phyloP scores from a whole-genome alignment of 78 protist species.

The Polysphondylium violaceum region DNA sequence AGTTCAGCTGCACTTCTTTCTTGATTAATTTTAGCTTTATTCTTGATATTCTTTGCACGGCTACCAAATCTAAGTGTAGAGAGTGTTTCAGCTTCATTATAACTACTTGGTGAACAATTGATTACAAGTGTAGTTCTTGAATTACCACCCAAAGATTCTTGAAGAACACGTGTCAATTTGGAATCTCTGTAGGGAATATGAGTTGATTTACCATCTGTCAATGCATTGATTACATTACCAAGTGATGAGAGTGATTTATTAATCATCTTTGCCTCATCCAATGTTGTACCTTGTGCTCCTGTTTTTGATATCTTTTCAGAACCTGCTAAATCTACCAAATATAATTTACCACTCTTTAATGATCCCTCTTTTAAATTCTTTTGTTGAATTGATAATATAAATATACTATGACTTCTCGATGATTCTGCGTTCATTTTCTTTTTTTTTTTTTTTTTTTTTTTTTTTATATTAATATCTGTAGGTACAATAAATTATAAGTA shows the following conservation, averaged over 20 bases:
- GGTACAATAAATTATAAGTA: neutral
- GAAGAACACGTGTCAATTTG: constrained; percentile 94
- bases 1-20: constrained; percentile 82
- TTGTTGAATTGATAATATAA: constrained; percentile 78
- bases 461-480: neutral
- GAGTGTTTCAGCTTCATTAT: constrained; percentile 85
- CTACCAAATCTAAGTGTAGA: constrained; percentile 89
- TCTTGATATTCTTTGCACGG: constrained; percentile 92
- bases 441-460: neutral
- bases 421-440: constrained; percentile 82
- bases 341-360: constrained; percentile 83
- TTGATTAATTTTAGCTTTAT: constrained; percentile 90
- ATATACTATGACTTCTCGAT: constrained; percentile 89
- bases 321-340: constrained; percentile 96
- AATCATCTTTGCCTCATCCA: constrained; percentile 93
- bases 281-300: constrained; percentile 80
- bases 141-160: constrained; percentile 96
- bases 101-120: constrained; percentile 83
- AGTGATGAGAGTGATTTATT: constrained; percentile 91
- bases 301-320: constrained; percentile 94
- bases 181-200: constrained; percentile 96
- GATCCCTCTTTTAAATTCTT: constrained; percentile 64
- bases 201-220: constrained; percentile 87
- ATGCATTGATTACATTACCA: constrained; percentile 93
- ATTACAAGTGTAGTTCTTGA: constrained; percentile 87